These are phyloP conservation scores for Plasmodium blacklocki DNA, from an alignment of 169 alveolate genomes.

Conservation along the genomic window DNA sequence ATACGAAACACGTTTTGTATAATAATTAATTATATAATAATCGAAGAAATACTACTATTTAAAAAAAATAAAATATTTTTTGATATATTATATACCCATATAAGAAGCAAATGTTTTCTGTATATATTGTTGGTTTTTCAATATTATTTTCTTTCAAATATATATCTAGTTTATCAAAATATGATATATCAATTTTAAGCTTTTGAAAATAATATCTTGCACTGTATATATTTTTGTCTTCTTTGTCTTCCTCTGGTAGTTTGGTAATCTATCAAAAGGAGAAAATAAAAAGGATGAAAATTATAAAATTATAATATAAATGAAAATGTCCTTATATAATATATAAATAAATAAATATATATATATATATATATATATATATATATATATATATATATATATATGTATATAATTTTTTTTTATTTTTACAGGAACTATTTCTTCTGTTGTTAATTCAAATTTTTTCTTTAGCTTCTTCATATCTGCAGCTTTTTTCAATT, in stretches of 20 bases:
- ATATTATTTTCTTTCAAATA: constrained; percentile 58
- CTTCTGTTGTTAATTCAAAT: constrained; percentile 80
- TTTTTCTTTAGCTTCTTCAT: constrained; percentile 81
- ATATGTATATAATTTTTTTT: not conserved
- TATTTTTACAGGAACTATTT: constrained; percentile 77
- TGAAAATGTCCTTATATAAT: not conserved
- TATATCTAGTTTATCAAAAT: constrained; percentile 57
- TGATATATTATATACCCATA: constrained; percentile 33
- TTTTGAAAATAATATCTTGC: constrained; percentile 70
- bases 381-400: not conserved
- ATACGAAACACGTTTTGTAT: not conserved
- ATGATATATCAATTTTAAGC: constrained; percentile 71
- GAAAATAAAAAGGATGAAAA: not conserved
- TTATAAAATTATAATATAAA: constrained; percentile 1
- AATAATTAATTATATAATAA: no score
- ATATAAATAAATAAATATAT: not conserved
- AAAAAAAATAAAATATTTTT: no score
- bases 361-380: not conserved
- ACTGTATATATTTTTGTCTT: constrained; percentile 57
- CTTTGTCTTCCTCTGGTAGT: constrained; percentile 68
- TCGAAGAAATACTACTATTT: no score
- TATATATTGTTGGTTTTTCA: constrained; percentile 64
- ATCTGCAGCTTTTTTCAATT: constrained; percentile 81
- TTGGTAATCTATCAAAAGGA: constrained; percentile 30
- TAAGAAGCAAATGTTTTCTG: constrained; percentile 68